Percentiles rank a stretch among this genome's conserved stretches.
These are phyloP conservation scores for Monosporozyma aquatica DNA, from an alignment of 805 yeast species.

Conservation along the genomic window DNA sequence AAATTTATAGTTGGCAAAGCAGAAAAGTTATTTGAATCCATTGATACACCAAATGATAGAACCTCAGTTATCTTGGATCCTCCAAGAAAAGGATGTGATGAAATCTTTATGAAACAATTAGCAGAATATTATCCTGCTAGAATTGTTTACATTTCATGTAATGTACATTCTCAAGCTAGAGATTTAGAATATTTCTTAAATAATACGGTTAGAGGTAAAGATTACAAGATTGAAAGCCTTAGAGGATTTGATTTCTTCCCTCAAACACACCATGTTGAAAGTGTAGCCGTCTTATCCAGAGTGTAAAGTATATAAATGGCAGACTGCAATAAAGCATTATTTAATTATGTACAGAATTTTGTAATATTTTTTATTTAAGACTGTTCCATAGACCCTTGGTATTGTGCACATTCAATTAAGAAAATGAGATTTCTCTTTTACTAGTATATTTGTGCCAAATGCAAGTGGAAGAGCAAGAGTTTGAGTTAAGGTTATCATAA, in stretches of 20 bases:
- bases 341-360: too few relatives aligned
- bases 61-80: constrained; percentile 94
- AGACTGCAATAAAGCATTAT: too few relatives aligned
- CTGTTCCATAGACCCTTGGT: too few relatives aligned
- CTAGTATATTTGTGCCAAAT: too few relatives aligned
- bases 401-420: too few relatives aligned
- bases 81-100: constrained; percentile 95
- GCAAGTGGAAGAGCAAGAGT: too few relatives aligned
- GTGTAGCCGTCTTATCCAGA: constrained; percentile 62
- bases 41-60: constrained; percentile 61
- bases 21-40: constrained; percentile 72
- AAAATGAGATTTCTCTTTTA: too few relatives aligned
- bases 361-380: too few relatives aligned
- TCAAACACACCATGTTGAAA: constrained; percentile 86
- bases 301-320: too few relatives aligned
- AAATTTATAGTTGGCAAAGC: constrained; percentile 87
- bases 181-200: constrained; percentile 77
- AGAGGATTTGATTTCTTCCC: constrained; percentile 97
- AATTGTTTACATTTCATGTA: constrained; percentile 92
- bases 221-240: constrained; percentile 68
- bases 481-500: too few relatives aligned
- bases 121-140: constrained; percentile 75
- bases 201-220: constrained; percentile 49
- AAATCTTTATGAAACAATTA: constrained; percentile 74
- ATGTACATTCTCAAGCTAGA: constrained; percentile 95